These are phyloP conservation scores for Aspergillus sparsus DNA, from an alignment of 495 filamentous ascomycete species.

Conservation along the genomic window DNA sequence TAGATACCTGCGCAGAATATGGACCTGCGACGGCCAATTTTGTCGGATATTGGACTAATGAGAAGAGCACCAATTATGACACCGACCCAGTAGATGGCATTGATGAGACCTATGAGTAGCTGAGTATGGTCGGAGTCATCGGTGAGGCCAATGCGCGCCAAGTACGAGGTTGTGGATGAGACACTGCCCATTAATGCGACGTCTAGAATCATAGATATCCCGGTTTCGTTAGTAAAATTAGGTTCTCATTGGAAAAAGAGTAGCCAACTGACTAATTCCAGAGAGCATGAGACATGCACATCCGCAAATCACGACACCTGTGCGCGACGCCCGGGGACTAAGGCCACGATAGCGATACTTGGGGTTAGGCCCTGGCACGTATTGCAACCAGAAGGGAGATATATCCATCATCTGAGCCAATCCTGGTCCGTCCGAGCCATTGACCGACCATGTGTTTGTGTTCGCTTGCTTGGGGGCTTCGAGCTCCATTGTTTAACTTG, in stretches of 20 bases:
- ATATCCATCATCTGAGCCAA: too few relatives aligned
- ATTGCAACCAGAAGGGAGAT: not conserved
- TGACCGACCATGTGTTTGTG: too few relatives aligned
- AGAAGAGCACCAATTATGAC: not conserved
- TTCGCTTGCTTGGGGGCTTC: too few relatives aligned
- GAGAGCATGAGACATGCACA: conserved; percentile 1
- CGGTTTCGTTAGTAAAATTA: too few relatives aligned
- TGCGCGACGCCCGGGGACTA: not conserved
- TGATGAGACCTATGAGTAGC: not conserved
- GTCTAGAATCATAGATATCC: not conserved
- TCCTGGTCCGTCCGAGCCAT: too few relatives aligned
- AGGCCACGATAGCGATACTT: not conserved
- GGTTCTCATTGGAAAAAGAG: too few relatives aligned
- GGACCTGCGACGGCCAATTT: not conserved
- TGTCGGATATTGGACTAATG: not conserved
- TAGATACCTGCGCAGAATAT: not conserved
- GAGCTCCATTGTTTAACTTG: too few relatives aligned
- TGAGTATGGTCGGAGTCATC: not conserved
- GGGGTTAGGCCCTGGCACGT: not conserved
- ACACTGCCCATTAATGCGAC: not conserved
- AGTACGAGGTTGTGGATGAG: not conserved
- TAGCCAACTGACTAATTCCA: too few relatives aligned
- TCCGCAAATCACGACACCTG: not conserved
- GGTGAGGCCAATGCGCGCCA: not conserved
- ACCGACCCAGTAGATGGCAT: not conserved